A percentile compares a stretch with the other conserved stretches of the same genome.
Evolutionary conservation across 1,284 basidiomycete species (phyloP).

Genomic region (Cryptococcus jaspeensis): DNA sequence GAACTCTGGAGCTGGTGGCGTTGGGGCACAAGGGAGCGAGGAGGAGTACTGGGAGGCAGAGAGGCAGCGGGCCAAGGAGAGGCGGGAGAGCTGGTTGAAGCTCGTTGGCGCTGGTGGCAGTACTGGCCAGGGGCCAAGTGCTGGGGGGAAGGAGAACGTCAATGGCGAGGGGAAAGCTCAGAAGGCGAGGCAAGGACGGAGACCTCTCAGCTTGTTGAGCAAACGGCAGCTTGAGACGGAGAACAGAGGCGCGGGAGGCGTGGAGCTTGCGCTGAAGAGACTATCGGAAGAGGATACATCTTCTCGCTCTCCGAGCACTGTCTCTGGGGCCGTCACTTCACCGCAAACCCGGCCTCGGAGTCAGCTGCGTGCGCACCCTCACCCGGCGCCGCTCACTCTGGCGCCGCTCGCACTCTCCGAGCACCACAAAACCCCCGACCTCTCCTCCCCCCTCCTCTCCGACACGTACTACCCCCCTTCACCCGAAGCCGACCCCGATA

Average conservation of each 20-base stretch:
- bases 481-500: slow-evolving; percentile 4
- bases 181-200: slow-evolving; percentile 4
- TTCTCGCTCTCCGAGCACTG: neutral
- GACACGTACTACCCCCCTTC: slow-evolving; percentile 10
- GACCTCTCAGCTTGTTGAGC: slow-evolving; percentile 13
- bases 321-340: neutral
- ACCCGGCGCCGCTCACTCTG: neutral
- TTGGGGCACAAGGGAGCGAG: neutral
- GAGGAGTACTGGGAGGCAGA: slow-evolving; percentile 11
- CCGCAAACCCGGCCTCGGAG: neutral
- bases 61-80: slow-evolving; percentile 23
- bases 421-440: slow-evolving; percentile 9
- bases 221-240: slow-evolving; percentile 3
- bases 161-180: neutral
- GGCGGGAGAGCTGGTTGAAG: slow-evolving; percentile 18
- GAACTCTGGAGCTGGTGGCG: neutral
- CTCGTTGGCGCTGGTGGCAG: neutral
- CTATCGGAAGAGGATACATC: neutral
- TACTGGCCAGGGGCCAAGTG: neutral
- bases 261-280: neutral
- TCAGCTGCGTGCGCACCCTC: neutral
- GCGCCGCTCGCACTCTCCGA: neutral
- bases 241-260: neutral
- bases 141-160: neutral
- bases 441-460: slow-evolving; percentile 14